These are phyloP conservation scores for Vanrija sp. DNA, from an alignment of 1,284 basidiomycete species.

Conservation along the genomic window DNA sequence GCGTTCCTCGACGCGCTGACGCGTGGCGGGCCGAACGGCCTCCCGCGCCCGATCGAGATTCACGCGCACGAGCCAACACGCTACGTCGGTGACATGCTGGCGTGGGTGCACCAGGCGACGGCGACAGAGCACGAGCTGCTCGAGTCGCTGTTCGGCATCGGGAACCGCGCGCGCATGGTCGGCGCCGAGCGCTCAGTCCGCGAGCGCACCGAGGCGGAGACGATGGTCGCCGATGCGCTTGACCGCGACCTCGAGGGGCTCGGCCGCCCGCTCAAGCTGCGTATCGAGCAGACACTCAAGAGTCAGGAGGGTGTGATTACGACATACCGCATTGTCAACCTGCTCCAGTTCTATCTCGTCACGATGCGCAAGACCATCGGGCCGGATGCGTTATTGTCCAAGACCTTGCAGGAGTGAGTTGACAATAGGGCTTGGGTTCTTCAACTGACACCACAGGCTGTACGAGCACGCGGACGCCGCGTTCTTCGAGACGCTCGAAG, in stretches of 20 bases:
- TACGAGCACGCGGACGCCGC: constrained; percentile 72
- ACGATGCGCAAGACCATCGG: constrained; percentile 93
- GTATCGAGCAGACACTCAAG: constrained; percentile 86
- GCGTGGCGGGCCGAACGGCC: constrained; percentile 77
- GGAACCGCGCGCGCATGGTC: constrained; percentile 68
- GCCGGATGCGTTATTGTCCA: constrained; percentile 67
- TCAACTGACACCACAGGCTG: constrained; percentile 56
- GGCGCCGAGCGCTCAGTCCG: constrained; percentile 53
- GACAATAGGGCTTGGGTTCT: not conserved
- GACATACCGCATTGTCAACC: constrained; percentile 84
- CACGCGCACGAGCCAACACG: constrained; percentile 95
- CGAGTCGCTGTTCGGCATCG: constrained; percentile 72
- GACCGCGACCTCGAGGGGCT: constrained; percentile 79
- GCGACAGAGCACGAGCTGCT: constrained; percentile 91
- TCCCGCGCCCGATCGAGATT: constrained; percentile 90
- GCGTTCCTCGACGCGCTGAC: constrained; percentile 85
- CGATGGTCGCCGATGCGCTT: constrained; percentile 74
- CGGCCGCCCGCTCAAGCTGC: constrained; percentile 76
- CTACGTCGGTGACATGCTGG: constrained; percentile 97
- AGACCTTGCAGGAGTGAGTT: constrained; percentile 73
- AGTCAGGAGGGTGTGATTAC: constrained; percentile 89
- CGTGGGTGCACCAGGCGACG: constrained; percentile 95
- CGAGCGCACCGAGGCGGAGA: constrained; percentile 59
- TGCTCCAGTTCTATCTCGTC: constrained; percentile 88
- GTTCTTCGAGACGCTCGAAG: constrained; percentile 79